A percentile compares a stretch with the other conserved stretches of the same genome.
Evolutionary conservation across 1,139 yeast species (phyloP).

Genomic region (Pichia inconspicua): DNA sequence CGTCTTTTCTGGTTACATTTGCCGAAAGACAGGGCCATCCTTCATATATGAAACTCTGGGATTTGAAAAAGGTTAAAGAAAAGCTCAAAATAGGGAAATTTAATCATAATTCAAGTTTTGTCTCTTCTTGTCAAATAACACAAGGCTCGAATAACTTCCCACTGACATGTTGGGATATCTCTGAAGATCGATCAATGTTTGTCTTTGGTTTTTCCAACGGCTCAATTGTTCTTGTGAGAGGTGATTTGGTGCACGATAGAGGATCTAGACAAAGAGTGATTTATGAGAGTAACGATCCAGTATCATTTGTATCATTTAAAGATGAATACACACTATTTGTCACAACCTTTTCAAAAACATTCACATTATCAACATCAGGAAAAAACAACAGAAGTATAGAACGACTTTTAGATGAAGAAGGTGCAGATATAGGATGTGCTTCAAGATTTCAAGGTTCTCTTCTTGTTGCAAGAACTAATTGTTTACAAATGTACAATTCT

Average conservation of each 20-base stretch:
- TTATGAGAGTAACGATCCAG: slow-evolving; percentile 66
- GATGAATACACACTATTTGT: slow-evolving; percentile 44
- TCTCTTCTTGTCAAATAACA: slow-evolving; percentile 21
- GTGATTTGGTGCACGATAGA: slow-evolving; percentile 80
- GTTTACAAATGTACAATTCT: slow-evolving; percentile 46
- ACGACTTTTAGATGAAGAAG: slow-evolving; percentile 53
- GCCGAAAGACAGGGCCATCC: slow-evolving; percentile 73
- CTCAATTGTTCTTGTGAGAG: slow-evolving; percentile 69
- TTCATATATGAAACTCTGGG: slow-evolving; percentile 64
- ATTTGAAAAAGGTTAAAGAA: slow-evolving; percentile 38
- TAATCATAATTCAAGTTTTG: slow-evolving; percentile 25
- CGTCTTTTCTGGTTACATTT: slow-evolving; percentile 48
- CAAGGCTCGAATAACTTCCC: slow-evolving; percentile 54
- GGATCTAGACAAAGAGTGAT: slow-evolving; percentile 83
- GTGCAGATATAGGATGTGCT: slow-evolving; percentile 68
- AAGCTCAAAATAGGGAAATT: slow-evolving; percentile 14
- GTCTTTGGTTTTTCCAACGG: slow-evolving; percentile 90
- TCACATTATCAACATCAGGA: slow-evolving; percentile 74
- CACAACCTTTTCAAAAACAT: slow-evolving; percentile 60
- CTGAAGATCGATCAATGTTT: slow-evolving; percentile 52
- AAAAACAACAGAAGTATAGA: slow-evolving; percentile 66
- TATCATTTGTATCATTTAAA: slow-evolving; percentile 64
- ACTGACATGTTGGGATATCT: slow-evolving; percentile 54
- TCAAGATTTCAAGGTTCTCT: slow-evolving; percentile 36
- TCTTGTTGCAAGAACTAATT: slow-evolving; percentile 48